These are phyloP conservation scores for Suillus luteus DNA, from an alignment of 768 basidiomycete species.

Conservation along the genomic window DNA sequence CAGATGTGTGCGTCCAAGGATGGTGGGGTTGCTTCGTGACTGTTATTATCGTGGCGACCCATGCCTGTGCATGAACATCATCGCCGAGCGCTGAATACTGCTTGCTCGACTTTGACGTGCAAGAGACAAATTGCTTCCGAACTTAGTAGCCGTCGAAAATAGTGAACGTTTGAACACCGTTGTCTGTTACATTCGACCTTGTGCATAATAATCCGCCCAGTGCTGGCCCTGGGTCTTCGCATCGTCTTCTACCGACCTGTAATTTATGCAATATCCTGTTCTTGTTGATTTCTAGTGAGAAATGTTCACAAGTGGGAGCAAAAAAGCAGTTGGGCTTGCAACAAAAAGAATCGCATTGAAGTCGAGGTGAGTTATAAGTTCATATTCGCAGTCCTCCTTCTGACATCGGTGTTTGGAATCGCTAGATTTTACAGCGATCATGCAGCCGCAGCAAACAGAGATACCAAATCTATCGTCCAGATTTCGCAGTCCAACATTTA, in stretches of 20 bases:
- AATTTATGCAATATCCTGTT: neutral
- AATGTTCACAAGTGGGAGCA: neutral
- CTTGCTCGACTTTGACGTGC: neutral
- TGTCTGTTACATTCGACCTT: neutral
- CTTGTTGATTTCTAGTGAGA: neutral
- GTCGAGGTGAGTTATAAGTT: neutral
- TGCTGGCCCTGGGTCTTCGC: neutral
- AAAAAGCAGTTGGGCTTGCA: neutral
- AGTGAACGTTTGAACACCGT: no score
- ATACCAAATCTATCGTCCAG: conserved; percentile 29
- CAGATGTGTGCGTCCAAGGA: neutral
- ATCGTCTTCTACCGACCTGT: neutral
- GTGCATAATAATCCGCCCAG: neutral
- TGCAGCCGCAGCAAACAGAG: neutral
- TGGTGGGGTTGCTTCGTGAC: no score
- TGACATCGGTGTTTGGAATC: neutral
- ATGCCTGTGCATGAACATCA: neutral
- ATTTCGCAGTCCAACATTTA: conserved; percentile 55
- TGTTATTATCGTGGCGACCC: no score
- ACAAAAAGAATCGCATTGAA: neutral
- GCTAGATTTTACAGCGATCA: neutral
- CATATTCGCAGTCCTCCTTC: neutral
- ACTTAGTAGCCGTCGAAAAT: no score
- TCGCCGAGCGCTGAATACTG: neutral
- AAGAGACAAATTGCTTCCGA: neutral